These are phyloP conservation scores for Primulina tabacum DNA, from an alignment of 257 asterid genomes.

Conservation along the genomic window DNA sequence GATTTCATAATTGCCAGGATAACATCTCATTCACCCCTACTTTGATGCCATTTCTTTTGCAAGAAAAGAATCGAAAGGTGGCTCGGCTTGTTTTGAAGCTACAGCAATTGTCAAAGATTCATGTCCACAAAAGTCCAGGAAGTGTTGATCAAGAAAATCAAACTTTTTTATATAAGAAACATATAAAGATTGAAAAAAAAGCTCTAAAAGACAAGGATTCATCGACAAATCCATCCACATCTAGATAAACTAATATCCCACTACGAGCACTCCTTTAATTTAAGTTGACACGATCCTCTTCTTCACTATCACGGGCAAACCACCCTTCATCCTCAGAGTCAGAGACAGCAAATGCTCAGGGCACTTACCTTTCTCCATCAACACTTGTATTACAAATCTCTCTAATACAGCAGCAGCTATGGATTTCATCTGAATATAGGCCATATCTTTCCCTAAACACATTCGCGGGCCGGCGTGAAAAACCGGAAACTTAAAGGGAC, in stretches of 20 bases:
- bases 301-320: constrained; percentile 53
- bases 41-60: too few species aligned
- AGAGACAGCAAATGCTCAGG: constrained; percentile 68
- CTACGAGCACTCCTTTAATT: neutral
- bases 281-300: constrained; percentile 38
- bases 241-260: constrained; percentile 8
- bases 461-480: constrained; percentile 89
- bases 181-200: too few species aligned
- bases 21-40: too few species aligned
- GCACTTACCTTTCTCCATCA: constrained; percentile 48
- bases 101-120: too few species aligned
- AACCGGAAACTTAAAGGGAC: constrained; percentile 60
- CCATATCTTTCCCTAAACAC: constrained; percentile 93
- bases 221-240: neutral
- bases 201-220: too few species aligned
- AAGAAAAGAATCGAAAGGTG: too few species aligned
- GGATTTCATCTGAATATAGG: constrained; percentile 86
- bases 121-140: too few species aligned
- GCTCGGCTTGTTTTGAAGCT: too few species aligned
- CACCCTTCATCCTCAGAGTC: constrained; percentile 83
- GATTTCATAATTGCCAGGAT: too few species aligned
- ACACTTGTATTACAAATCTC: constrained; percentile 47
- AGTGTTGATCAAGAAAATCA: too few species aligned
- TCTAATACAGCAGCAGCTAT: constrained; percentile 74
- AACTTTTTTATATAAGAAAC: too few species aligned